These are phyloP conservation scores for Penicilliopsis zonata DNA, from an alignment of 495 filamentous ascomycete species.

Conservation along the genomic window DNA sequence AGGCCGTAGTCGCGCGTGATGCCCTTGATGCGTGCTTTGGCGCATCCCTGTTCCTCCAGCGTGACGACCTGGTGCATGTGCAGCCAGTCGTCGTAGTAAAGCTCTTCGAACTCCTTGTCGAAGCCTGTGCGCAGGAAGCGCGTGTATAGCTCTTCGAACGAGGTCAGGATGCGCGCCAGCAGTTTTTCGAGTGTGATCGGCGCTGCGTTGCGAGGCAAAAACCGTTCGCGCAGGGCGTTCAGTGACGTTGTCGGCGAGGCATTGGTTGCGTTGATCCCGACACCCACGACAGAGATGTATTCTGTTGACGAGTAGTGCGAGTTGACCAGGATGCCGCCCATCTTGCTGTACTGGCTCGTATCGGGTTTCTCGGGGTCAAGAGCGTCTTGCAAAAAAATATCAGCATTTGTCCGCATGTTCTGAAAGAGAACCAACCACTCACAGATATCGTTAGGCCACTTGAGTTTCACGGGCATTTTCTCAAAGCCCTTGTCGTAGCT, in stretches of 20 bases:
- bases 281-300: constrained; percentile 81
- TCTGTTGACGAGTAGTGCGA: constrained; percentile 64
- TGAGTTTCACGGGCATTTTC: constrained; percentile 68
- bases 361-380: constrained; percentile 52
- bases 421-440: constrained; percentile 4
- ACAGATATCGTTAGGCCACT: constrained; percentile 97
- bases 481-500: constrained; percentile 66
- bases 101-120: constrained; percentile 52
- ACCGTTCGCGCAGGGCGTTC: constrained; percentile 47
- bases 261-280: constrained; percentile 85
- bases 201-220: constrained; percentile 20
- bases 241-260: constrained; percentile 77
- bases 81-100: constrained; percentile 83
- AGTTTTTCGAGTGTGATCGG: constrained; percentile 71
- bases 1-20: constrained; percentile 85
- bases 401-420: neutral
- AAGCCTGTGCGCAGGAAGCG: constrained; percentile 65
- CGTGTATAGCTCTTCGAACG: constrained; percentile 67
- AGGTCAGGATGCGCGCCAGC: constrained; percentile 67
- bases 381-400: constrained; percentile 46
- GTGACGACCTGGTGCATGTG: constrained; percentile 85
- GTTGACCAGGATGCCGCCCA: constrained; percentile 89
- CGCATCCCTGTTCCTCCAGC: constrained; percentile 71
- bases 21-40: constrained; percentile 68
- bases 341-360: constrained; percentile 66